These are phyloP conservation scores for Tulasnella calospora DNA, from an alignment of 768 basidiomycete genomes.

Conservation along the genomic window DNA sequence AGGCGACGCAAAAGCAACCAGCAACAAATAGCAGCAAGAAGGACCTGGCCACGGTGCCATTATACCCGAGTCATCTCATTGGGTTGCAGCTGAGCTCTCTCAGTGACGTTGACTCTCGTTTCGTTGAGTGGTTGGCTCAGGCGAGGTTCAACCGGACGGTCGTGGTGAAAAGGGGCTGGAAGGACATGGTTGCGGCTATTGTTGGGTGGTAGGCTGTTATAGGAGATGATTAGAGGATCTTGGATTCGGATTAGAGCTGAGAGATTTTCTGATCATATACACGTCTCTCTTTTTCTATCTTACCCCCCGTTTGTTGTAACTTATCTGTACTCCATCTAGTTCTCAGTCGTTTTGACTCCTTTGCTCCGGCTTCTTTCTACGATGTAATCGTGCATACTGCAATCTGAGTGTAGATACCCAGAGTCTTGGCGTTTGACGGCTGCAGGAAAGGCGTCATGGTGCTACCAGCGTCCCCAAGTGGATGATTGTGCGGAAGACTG, in stretches of 20 bases:
- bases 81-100: conserved; percentile 70
- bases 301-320: neutral
- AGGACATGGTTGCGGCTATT: conserved; percentile 44
- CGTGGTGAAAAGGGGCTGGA: conserved; percentile 46
- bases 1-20: conserved; percentile 26
- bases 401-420: neutral
- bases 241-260: neutral
- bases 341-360: neutral
- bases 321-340: neutral
- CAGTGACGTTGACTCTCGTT: conserved; percentile 64
- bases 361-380: neutral
- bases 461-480: too few species aligned
- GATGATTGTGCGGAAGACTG: too few species aligned
- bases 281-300: neutral
- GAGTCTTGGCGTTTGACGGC: too few species aligned
- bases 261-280: neutral
- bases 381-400: neutral
- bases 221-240: neutral
- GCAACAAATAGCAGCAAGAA: conserved; percentile 31
- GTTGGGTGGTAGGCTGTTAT: conserved; percentile 36
- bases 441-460: too few species aligned
- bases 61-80: conserved; percentile 60
- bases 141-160: conserved; percentile 31
- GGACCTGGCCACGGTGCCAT: conserved; percentile 32
- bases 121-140: conserved; percentile 69